Conservation (phyloP, 2,329 filamentous ascomycete species). For the Dryadomyces quercus-mongolicae region DNA sequence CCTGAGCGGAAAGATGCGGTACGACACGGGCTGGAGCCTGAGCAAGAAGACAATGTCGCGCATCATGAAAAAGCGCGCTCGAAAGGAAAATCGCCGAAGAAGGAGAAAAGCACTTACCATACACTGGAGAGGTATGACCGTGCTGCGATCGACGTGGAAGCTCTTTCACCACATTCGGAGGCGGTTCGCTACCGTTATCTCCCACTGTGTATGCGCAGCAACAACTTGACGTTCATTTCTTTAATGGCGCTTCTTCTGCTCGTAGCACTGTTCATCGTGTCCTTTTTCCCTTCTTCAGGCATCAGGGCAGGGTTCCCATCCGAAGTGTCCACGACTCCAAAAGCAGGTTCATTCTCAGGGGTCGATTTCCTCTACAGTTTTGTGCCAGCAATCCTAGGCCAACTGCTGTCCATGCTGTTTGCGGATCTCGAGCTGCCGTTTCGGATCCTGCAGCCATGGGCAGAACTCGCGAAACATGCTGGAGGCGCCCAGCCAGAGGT, state of each 20-base stretch:
- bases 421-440: conserved; percentile 54
- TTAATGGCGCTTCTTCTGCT: conserved; percentile 49
- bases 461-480: conserved; percentile 36
- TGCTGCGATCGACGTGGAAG: conserved; percentile 17
- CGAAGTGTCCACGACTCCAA: conserved; percentile 47
- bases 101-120: neutral
- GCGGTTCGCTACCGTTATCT: conserved; percentile 53
- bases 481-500: conserved; percentile 49
- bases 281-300: conserved; percentile 58
- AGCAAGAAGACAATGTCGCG: conserved; percentile 7
- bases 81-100: conserved; percentile 1
- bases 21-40: conserved; percentile 63
- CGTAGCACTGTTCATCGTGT: conserved; percentile 61
- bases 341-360: conserved; percentile 58
- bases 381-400: conserved; percentile 55
- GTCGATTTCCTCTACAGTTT: conserved; percentile 84
- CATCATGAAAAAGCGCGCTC: neutral
- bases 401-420: conserved; percentile 54
- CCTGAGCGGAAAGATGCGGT: conserved; percentile 48
- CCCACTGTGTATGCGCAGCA: conserved; percentile 63
- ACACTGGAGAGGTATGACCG: conserved; percentile 1
- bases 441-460: conserved; percentile 58
- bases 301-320: conserved; percentile 63
- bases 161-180: conserved; percentile 32
- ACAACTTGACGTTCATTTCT: conserved; percentile 53